Percentiles rank a stretch among this genome's conserved stretches.
phyloP scores from a whole-genome alignment of 148 eudicot species.

The Polygonum maritimum region DNA sequence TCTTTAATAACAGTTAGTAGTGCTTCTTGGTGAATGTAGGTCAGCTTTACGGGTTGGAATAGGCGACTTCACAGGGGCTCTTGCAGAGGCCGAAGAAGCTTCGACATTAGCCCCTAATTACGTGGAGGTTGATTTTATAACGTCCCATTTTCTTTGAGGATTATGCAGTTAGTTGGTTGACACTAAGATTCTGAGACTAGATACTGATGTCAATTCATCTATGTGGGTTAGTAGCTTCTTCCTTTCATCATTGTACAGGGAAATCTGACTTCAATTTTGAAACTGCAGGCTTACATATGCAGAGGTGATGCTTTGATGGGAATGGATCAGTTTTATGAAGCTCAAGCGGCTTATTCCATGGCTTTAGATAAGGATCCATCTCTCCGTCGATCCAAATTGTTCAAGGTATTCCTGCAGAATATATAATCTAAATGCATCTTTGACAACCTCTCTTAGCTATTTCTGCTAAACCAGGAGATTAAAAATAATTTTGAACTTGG shows the following conservation, averaged over 20 bases:
- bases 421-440: neutral
- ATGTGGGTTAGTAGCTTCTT: neutral
- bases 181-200: neutral
- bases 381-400: slow-evolving; percentile 57
- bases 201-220: neutral
- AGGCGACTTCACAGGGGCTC: slow-evolving; percentile 54
- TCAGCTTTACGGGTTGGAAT: slow-evolving; percentile 46
- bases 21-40: slow-evolving; percentile 25
- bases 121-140: slow-evolving; percentile 42
- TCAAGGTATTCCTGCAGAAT: slow-evolving; percentile 30
- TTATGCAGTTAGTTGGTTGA: neutral
- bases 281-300: slow-evolving; percentile 67
- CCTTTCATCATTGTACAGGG: neutral
- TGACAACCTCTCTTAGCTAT: neutral
- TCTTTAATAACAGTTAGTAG: neutral
- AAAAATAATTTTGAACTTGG: neutral
- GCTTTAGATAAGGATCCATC: slow-evolving; percentile 67
- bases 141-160: neutral
- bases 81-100: slow-evolving; percentile 71
- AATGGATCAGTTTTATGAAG: slow-evolving; percentile 49
- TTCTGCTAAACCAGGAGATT: neutral
- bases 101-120: slow-evolving; percentile 42
- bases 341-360: slow-evolving; percentile 51
- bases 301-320: slow-evolving; percentile 78
- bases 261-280: neutral